A percentile compares a stretch with the other conserved stretches of the same genome.
phyloP scores from a whole-genome alignment of 2,329 filamentous ascomycete species.

The Neofusicoccum umdonicola region DNA sequence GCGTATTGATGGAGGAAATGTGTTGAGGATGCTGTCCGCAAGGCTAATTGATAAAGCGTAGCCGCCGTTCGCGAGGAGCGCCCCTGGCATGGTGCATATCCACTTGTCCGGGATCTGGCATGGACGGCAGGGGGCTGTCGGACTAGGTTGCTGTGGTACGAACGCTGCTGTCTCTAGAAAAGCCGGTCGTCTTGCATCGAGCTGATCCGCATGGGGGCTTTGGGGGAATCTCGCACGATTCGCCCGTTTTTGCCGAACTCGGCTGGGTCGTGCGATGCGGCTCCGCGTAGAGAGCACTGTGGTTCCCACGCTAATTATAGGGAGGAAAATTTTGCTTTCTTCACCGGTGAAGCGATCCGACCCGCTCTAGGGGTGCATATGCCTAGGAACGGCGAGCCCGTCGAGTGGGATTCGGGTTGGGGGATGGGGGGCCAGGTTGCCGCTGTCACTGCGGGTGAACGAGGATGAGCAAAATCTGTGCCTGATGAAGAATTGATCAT shows the following conservation, averaged over 20 bases:
- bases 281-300: not conserved
- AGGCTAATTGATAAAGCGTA: too few species aligned
- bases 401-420: not conserved
- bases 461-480: not conserved
- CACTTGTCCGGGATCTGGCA: too few species aligned
- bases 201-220: not conserved
- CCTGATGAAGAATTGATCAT: slow-evolving; percentile 13
- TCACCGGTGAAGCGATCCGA: not conserved
- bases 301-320: not conserved
- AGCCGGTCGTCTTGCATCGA: not conserved
- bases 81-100: too few species aligned
- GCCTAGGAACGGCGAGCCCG: not conserved
- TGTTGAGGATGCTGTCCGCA: not conserved
- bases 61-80: too few species aligned
- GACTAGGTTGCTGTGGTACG: not conserved
- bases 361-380: not conserved
- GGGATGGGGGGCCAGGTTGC: not conserved
- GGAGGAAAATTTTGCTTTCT: not conserved
- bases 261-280: slow-evolving; percentile 6
- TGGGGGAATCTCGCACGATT: not conserved
- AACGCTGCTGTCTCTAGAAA: not conserved
- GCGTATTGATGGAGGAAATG: not conserved
- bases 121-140: too few species aligned
- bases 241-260: not conserved
- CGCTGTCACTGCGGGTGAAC: not conserved